A percentile compares a stretch with the other conserved stretches of the same genome.
Conservation (phyloP, 345 rosid species). For the Lagerstroemia speciosa region DNA sequence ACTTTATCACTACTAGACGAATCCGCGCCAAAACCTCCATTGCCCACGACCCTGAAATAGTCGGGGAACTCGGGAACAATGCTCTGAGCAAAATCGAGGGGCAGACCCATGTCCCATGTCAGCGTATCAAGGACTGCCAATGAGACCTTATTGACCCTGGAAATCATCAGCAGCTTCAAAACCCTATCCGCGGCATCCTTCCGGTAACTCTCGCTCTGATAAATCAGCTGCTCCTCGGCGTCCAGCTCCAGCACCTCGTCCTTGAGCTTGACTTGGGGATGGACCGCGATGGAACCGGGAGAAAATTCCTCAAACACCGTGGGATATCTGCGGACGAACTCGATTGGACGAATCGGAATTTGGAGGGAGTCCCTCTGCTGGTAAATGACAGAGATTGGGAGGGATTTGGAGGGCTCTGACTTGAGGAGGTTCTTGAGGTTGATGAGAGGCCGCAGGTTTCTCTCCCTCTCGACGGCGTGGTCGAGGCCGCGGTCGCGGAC, state of each 20-base stretch:
- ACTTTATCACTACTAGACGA: constrained; percentile 7
- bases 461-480: constrained; percentile 84
- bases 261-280: constrained; percentile 79
- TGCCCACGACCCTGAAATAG: constrained; percentile 43
- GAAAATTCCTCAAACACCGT: constrained; percentile 60
- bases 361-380: constrained; percentile 39
- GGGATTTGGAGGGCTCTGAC: constrained; percentile 81
- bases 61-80: constrained; percentile 79
- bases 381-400: constrained; percentile 59
- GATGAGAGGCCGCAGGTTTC: constrained; percentile 58
- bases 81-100: constrained; percentile 38
- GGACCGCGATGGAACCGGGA: constrained; percentile 66
- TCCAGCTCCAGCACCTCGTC: constrained; percentile 65
- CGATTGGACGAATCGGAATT: constrained; percentile 78
- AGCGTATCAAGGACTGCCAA: constrained; percentile 42
- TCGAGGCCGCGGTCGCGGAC: constrained; percentile 92
- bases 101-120: constrained; percentile 85
- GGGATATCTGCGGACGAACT: constrained; percentile 71
- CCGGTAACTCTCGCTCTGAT: constrained; percentile 56
- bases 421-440: constrained; percentile 64
- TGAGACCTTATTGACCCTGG: constrained; percentile 50
- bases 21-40: not conserved
- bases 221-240: constrained; percentile 76
- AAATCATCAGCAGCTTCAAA: constrained; percentile 62
- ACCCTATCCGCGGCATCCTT: constrained; percentile 61